Evolutionary conservation across 495 filamentous ascomycete genomes (phyloP).

Genomic region (Xylaria longipes): DNA sequence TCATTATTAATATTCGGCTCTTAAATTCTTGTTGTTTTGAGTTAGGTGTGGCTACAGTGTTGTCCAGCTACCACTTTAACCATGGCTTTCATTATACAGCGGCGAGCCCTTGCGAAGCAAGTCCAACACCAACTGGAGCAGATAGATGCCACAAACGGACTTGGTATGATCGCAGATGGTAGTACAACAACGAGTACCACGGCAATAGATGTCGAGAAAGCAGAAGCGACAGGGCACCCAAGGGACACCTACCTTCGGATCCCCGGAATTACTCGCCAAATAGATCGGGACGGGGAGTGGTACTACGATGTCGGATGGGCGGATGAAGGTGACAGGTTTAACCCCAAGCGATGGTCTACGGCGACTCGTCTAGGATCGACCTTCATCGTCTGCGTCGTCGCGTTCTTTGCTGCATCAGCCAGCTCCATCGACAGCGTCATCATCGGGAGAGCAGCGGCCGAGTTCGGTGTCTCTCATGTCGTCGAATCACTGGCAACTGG

Average conservation of each 20-base stretch:
- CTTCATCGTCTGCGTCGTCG: slow-evolving; percentile 54
- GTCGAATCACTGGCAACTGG: slow-evolving; percentile 61
- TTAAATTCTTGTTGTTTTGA: neutral
- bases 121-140: slow-evolving; percentile 7
- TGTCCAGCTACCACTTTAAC: neutral
- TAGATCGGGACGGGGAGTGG: slow-evolving; percentile 14
- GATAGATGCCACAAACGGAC: neutral
- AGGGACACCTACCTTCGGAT: neutral
- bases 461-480: slow-evolving; percentile 60
- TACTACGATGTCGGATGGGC: slow-evolving; percentile 65
- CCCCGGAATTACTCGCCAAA: slow-evolving; percentile 9
- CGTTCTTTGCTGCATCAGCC: slow-evolving; percentile 57
- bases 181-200: slow-evolving; percentile 1
- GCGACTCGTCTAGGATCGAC: slow-evolving; percentile 48
- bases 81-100: slow-evolving; percentile 19
- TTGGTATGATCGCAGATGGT: neutral
- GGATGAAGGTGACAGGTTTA: slow-evolving; percentile 51
- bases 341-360: slow-evolving; percentile 58
- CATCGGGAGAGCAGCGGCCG: slow-evolving; percentile 49
- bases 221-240: neutral
- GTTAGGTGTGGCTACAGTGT: neutral
- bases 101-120: slow-evolving; percentile 8
- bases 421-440: slow-evolving; percentile 59
- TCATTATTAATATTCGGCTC: neutral
- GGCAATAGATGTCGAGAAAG: neutral